Percentiles rank a stretch among this genome's conserved stretches.
These are phyloP conservation scores for Hypocreales sp. DNA, from an alignment of 2,329 filamentous ascomycete genomes.

Conservation along the genomic window DNA sequence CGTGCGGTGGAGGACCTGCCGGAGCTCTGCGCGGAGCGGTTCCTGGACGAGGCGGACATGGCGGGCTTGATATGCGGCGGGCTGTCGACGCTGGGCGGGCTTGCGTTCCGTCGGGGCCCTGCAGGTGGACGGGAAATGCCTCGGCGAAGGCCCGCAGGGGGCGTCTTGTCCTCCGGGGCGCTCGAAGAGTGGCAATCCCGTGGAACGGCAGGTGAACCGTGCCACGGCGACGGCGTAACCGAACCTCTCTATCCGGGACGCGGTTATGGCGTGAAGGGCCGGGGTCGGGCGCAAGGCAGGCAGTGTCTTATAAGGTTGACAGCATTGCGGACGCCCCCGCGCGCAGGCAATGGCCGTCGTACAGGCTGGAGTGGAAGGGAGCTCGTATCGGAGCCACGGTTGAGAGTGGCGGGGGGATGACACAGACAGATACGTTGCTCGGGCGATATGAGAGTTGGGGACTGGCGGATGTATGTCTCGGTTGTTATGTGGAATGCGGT, in stretches of 20 bases:
- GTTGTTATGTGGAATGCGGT: constrained; percentile 9
- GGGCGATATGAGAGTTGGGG: constrained; percentile 2
- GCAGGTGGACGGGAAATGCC: no score
- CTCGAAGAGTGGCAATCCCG: constrained; percentile 10
- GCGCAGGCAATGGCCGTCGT: no score
- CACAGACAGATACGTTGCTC: constrained; percentile 8
- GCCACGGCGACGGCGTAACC: constrained; percentile 16
- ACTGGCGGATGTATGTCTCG: constrained; percentile 13
- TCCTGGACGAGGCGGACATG: constrained; percentile 39
- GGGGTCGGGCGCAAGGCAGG: constrained; percentile 11
- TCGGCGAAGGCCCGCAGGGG: no score
- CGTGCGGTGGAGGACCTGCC: constrained; percentile 34
- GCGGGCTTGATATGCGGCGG: constrained; percentile 20
- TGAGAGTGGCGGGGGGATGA: background rate
- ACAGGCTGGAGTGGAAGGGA: no score
- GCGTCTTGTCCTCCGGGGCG: constrained; percentile 4
- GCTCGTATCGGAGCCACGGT: no score
- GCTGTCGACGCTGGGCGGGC: background rate
- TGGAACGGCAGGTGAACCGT: constrained; percentile 25
- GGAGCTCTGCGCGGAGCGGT: constrained; percentile 43
- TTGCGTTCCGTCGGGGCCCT: no score
- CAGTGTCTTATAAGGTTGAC: no score
- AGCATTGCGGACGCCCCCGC: no score
- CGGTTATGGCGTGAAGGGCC: constrained; percentile 10
- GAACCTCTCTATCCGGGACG: constrained; percentile 12